Base-by-base conservation (phyloP, 208 protist species). In the Wallacemonas sp. region DNA sequence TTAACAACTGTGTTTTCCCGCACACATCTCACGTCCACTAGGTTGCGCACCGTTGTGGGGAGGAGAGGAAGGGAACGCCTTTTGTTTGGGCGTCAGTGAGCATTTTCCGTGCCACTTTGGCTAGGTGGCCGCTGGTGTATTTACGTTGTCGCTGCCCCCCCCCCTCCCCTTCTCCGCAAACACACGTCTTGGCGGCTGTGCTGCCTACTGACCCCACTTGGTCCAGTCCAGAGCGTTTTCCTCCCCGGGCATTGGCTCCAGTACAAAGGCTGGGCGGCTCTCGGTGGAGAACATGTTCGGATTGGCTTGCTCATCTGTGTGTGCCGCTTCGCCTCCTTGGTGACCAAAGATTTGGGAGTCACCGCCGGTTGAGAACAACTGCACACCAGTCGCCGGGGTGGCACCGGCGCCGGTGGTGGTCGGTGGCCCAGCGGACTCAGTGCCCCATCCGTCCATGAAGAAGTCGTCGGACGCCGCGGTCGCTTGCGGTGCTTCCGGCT, bases 371-470 rank as follows among this genome's bases (percentile, higher is more conserved):
- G n/a, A n/a, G 19, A 48, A 48, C 42, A 48, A 26, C 17, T 48
- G 13, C 17, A 5, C 19, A 22, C 42, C 42, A 5, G 17, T 22
- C 9, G n/a, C n/a, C n/a, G 17, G 17, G 22, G 5, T 19, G 19
- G 5, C 42, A 48, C 9, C 42, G 42, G 42, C 42, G 19, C 42
- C 22, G 17, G 22, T 19, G 19, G 13, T 19, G 42, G 26, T 4
- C 45, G 45, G 3, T 17, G 26, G 9, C 24, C 3, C 24, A 4
- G 45, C 26, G 6, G 50, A 32, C 29, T 57, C 34, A 3, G 50
- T 37, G 3, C 50, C 50, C 50, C 50, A 57, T 8, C 24, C 50
- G n/a, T 57, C 50, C 50, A 57, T 57, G 29, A 57, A 57, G 17
- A 57, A 57, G 50, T 57, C 50, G n/a, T 57, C 50, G n/a, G 9